Evolutionary conservation across 1,139 yeast species (phyloP), one percentile per base, ranked within the genome.

Genomic region (Sugiyamaella novakii): DNA sequence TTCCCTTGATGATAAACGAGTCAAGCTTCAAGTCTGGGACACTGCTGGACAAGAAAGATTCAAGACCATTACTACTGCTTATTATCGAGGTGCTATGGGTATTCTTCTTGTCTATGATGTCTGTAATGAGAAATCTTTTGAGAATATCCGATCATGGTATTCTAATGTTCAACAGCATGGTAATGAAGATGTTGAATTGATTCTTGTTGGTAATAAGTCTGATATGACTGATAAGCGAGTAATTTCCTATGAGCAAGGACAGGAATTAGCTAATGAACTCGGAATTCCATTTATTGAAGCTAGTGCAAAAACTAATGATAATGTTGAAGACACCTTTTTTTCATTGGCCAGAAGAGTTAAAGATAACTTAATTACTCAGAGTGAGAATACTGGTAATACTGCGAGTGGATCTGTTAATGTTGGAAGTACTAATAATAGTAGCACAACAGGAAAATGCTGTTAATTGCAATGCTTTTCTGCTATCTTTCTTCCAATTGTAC

Each of bases 11-110:
- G 96, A 96, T 52, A 87, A 87, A 71, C 84, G 85, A 61, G 87
- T 94, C 70, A 92, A 92, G 73, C 79, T 92, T 65, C 98, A 92
- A 70, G 89, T 92, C 37, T 92, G 98, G 98, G 98, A 92, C 69
- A 92, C 98, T 33, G 98, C 98, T 5, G 98, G 98, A 22, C 98
- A 92, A 73, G 98, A 92, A 71, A 79, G 98, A 62, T 92, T 92
- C 77, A 83, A 97, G 75, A 92, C 98, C 48, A 92, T 92, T 70
- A 92, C 98, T 43, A 89, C 98, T 17, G 97, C 98, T 7, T 92
- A 94, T 72, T 92, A 94, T 74, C 82, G 99, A 70, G 97, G 98
- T 50, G 98, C 99, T 52, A 88, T 89, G 94, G 99, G 98, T 55
- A 92, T 94, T 67, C 82, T 92, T 52, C 80, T 92, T 60, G 96